phyloP scores from a whole-genome alignment of 2,329 filamentous ascomycete species.

The Fusarium nygamai region DNA sequence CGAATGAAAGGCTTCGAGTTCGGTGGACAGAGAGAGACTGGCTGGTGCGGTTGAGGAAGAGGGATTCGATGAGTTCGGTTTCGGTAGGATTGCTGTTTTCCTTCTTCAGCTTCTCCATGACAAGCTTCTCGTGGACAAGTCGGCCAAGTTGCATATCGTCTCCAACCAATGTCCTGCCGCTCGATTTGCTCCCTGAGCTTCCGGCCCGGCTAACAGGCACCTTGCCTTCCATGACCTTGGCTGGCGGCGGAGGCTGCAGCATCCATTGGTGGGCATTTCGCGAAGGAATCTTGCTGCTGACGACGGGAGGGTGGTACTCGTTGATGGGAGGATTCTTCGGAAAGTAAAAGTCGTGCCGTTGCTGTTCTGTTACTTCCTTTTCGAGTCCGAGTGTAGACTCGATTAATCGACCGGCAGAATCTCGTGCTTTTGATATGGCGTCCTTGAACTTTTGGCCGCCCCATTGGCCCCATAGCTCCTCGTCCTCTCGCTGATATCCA shows the following conservation, averaged over 20 bases:
- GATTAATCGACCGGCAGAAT: slow-evolving; percentile 63
- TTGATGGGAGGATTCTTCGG: slow-evolving; percentile 79
- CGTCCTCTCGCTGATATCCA: slow-evolving; percentile 87
- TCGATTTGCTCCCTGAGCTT: slow-evolving; percentile 65
- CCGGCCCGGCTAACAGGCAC: slow-evolving; percentile 72
- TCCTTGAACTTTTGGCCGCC: slow-evolving; percentile 66
- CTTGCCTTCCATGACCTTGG: slow-evolving; percentile 91
- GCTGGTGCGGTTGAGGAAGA: slow-evolving; percentile 49
- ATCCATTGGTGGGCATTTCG: slow-evolving; percentile 85
- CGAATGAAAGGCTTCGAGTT: slow-evolving; percentile 52
- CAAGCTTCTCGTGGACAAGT: slow-evolving; percentile 56
- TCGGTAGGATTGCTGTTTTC: slow-evolving; percentile 53
- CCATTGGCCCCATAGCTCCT: slow-evolving; percentile 82
- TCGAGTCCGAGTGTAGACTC: slow-evolving; percentile 64
- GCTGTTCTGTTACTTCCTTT: slow-evolving; percentile 61
- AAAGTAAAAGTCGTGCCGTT: slow-evolving; percentile 70
- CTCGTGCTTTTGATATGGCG: slow-evolving; percentile 67
- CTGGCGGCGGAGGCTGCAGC: slow-evolving; percentile 89
- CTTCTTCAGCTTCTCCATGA: slow-evolving; percentile 58
- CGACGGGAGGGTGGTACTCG: slow-evolving; percentile 85
- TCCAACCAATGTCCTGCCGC: slow-evolving; percentile 54
- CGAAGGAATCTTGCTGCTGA: slow-evolving; percentile 76
- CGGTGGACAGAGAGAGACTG: slow-evolving; percentile 47
- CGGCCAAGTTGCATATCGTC: slow-evolving; percentile 57
- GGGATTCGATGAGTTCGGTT: slow-evolving; percentile 55